These are phyloP conservation scores for Curvularia eragrostidis DNA, from an alignment of 2,329 filamentous ascomycete genomes.

Conservation along the genomic window DNA sequence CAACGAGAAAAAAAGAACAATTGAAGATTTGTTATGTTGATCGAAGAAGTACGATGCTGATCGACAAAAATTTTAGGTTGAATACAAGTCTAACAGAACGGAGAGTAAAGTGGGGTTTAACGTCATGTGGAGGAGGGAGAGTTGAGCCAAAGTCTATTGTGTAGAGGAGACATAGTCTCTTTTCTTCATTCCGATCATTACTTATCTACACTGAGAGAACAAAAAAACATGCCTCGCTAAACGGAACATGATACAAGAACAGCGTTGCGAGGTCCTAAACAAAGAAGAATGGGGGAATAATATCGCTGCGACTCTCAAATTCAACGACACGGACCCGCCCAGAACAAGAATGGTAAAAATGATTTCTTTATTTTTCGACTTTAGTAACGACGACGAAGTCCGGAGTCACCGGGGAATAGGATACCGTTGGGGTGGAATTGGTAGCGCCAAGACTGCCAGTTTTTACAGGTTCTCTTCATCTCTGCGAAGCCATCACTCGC, in stretches of 20 bases:
- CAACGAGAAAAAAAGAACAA: not conserved
- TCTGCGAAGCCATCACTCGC: slow-evolving; percentile 23
- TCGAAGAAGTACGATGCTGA: no score
- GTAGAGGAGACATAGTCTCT: not conserved
- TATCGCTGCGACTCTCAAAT: not conserved
- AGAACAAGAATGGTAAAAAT: not conserved
- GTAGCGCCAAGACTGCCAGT: slow-evolving; percentile 27
- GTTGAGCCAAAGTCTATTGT: not conserved
- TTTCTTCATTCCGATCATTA: not conserved
- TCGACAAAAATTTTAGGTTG: no score
- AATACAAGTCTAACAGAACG: no score
- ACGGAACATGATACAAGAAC: no score
- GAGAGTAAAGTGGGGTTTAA: no score
- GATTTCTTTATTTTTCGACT: not conserved
- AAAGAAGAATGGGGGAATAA: not conserved
- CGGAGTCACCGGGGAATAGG: slow-evolving; percentile 26
- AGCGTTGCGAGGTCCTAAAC: not conserved
- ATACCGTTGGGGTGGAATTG: slow-evolving; percentile 20
- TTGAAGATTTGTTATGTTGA: no score
- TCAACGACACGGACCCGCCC: not conserved
- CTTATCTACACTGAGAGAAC: no score
- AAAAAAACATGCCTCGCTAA: no score
- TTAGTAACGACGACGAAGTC: slow-evolving; percentile 9
- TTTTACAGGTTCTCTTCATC: slow-evolving; percentile 37
- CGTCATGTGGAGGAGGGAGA: no score